Evolutionary conservation across 192 early-diverging fungal genomes (phyloP).

Genomic region (Geranomyces michiganensis): DNA sequence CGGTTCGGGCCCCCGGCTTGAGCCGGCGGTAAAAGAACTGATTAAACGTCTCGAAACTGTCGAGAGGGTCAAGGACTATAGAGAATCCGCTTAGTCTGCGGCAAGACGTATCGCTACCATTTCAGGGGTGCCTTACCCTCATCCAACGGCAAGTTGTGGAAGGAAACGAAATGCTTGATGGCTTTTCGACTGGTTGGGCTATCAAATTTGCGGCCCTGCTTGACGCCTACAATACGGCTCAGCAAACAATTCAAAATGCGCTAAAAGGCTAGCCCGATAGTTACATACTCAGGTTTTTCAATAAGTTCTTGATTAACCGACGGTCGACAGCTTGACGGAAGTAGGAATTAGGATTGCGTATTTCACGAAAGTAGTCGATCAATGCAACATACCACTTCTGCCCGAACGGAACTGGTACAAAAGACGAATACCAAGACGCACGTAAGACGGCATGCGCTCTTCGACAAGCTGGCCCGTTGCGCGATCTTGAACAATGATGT

Average conservation of each 20-base stretch:
- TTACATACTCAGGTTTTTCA: conserved; percentile 40
- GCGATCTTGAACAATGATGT: conserved; percentile 78
- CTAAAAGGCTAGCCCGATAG: conserved; percentile 6
- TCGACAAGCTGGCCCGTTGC: conserved; percentile 67
- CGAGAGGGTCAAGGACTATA: conserved; percentile 63
- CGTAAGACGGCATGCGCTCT: conserved; percentile 77
- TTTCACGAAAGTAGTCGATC: not conserved
- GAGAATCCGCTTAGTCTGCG: not conserved
- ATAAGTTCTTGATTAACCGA: conserved; percentile 41
- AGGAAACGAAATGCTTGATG: conserved; percentile 73
- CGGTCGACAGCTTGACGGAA: conserved; percentile 36
- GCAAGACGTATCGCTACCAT: not conserved
- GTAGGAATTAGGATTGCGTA: not conserved
- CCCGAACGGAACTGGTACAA: conserved; percentile 67
- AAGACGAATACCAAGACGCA: conserved; percentile 78
- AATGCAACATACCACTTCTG: conserved; percentile 14
- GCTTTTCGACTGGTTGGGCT: conserved; percentile 61
- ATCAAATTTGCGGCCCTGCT: conserved; percentile 76
- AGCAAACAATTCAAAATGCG: not conserved
- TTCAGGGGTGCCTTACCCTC: conserved; percentile 43
- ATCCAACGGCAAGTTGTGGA: conserved; percentile 67
- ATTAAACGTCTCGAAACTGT: conserved; percentile 75
- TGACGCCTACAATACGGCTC: conserved; percentile 33
- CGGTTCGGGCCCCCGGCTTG: conserved; percentile 61
- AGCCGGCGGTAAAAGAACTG: conserved; percentile 86